These are phyloP conservation scores for Plasmopara muralis DNA, from an alignment of 352 stramenopile species.

Conservation along the genomic window DNA sequence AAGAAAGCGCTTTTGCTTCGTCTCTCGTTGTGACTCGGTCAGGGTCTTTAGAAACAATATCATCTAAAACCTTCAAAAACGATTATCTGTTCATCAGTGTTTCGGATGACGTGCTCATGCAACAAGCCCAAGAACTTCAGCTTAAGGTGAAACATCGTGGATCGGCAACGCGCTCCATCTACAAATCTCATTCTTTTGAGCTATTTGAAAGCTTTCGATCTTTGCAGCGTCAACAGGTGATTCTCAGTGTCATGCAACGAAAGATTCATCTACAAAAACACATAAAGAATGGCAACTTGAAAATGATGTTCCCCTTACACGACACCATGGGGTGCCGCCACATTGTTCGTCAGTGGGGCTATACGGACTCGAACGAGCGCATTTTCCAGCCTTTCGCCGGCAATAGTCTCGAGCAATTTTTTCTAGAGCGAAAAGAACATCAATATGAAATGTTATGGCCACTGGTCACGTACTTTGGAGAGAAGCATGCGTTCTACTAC, in stretches of 20 bases:
- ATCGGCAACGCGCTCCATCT: conserved; percentile 51
- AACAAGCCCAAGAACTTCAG: conserved; percentile 20
- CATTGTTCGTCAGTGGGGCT: too few species aligned
- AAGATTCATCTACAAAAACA: conserved; percentile 66
- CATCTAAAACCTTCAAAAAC: too few species aligned
- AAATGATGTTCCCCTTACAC: conserved; percentile 61
- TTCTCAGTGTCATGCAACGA: conserved; percentile 53
- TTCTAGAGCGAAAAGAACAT: conserved; percentile 50
- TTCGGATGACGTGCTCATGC: too few species aligned
- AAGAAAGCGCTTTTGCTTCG: too few species aligned
- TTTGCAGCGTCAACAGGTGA: too few species aligned
- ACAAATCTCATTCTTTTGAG: conserved; percentile 28
- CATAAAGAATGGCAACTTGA: conserved; percentile 42
- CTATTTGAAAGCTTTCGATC: conserved; percentile 45
- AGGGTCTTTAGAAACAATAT: too few species aligned
- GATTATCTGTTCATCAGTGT: too few species aligned
- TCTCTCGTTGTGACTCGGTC: too few species aligned
- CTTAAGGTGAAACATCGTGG: conserved; percentile 72
- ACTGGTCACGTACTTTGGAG: conserved; percentile 72
- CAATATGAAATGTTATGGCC: conserved; percentile 80
- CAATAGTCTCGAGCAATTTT: conserved; percentile 38
- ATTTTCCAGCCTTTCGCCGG: too few species aligned
- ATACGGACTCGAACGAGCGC: too few species aligned
- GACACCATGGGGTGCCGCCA: conserved; percentile 15
- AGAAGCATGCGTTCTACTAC: conserved; percentile 80